These are phyloP conservation scores for Boehmeria nivea DNA, from an alignment of 306 rosid species.

Conservation along the genomic window DNA sequence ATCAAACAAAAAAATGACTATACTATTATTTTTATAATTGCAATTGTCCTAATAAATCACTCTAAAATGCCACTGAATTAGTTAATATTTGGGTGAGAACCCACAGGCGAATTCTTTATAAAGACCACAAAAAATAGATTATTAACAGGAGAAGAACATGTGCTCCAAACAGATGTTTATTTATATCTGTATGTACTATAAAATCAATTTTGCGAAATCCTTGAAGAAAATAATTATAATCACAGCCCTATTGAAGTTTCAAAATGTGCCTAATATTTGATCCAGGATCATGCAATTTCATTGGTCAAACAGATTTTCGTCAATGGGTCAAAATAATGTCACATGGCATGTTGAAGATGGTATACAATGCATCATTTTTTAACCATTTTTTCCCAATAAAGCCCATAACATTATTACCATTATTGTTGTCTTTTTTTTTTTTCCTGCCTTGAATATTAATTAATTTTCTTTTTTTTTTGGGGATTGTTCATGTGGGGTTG, in stretches of 20 bases:
- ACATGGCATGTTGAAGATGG: conserved; percentile 50
- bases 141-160: too few relatives aligned
- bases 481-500: conserved; percentile 42
- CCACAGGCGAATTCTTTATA: too few relatives aligned
- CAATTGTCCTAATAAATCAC: not conserved
- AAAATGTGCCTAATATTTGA: not conserved
- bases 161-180: too few relatives aligned
- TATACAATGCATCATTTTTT: conserved; percentile 22
- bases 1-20: not conserved
- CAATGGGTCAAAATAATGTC: conserved; percentile 54
- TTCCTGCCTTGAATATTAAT: not conserved
- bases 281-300: conserved; percentile 8
- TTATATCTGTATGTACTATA: not conserved
- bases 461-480: not conserved
- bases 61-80: not conserved
- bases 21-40: not conserved
- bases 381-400: not conserved
- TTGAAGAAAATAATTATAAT: not conserved
- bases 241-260: not conserved
- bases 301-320: conserved; percentile 40
- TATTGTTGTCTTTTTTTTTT: not conserved
- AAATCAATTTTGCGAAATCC: not conserved
- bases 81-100: not conserved
- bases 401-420: conserved; percentile 2
- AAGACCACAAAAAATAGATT: too few relatives aligned